phyloP scores from a whole-genome alignment of 2,329 filamentous ascomycete species.

The Dothideomycetes sp. region DNA sequence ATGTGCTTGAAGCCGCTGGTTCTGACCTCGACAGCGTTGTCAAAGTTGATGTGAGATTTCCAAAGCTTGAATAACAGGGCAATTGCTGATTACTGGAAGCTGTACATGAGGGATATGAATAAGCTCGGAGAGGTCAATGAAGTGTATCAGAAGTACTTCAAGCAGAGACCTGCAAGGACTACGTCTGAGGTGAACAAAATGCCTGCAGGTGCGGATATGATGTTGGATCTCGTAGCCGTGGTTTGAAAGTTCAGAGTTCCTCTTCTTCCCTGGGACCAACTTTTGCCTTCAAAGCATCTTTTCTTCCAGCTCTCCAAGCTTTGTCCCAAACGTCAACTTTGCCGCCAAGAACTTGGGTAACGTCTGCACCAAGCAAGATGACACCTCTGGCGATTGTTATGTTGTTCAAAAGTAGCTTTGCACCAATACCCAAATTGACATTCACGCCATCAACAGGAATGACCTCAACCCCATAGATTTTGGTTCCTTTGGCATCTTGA shows the following conservation, averaged over 20 bases:
- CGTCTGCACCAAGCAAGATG: slow-evolving; percentile 64
- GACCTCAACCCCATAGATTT: slow-evolving; percentile 65
- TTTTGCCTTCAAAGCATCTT: slow-evolving; percentile 55
- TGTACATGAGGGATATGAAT: slow-evolving; percentile 4
- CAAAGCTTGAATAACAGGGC: not conserved
- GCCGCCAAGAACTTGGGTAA: slow-evolving; percentile 68
- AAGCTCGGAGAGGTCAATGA: slow-evolving; percentile 2
- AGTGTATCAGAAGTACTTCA: slow-evolving; percentile 1
- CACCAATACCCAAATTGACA: slow-evolving; percentile 60
- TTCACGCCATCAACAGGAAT: slow-evolving; percentile 55
- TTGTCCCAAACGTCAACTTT: slow-evolving; percentile 76
- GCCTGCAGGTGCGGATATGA: slow-evolving; percentile 3
- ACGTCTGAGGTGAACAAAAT: not conserved
- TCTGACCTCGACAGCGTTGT: slow-evolving; percentile 1
- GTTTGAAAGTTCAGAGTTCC: slow-evolving; percentile 15
- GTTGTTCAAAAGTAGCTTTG: slow-evolving; percentile 65
- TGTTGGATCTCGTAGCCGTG: slow-evolving; percentile 7
- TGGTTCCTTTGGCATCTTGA: slow-evolving; percentile 66
- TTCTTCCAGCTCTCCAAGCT: slow-evolving; percentile 63
- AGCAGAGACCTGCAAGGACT: slow-evolving; percentile 7
- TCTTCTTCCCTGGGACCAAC: slow-evolving; percentile 19
- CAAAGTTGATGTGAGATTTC: slow-evolving; percentile 3
- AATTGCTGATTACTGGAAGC: not conserved
- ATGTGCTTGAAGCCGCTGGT: slow-evolving; percentile 2
- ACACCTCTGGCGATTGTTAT: slow-evolving; percentile 64